Conservation (phyloP, 2,329 filamentous ascomycete species). For the Dactylellina leptospora region DNA sequence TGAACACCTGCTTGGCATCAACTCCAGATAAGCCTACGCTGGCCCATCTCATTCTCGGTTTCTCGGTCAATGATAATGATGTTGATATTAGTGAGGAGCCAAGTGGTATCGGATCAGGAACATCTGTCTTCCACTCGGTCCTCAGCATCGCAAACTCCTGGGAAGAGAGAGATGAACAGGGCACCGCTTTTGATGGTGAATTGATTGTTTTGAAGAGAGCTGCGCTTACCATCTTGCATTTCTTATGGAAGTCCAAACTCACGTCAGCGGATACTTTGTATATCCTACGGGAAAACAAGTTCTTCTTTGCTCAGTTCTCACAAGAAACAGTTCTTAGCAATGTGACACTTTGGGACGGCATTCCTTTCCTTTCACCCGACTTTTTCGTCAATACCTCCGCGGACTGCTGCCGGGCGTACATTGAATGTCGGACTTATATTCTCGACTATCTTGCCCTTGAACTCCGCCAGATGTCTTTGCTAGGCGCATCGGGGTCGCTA, state of each 20-base stretch:
- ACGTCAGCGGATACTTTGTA: slow-evolving; percentile 78
- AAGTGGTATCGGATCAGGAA: slow-evolving; percentile 71
- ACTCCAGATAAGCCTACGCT: slow-evolving; percentile 82
- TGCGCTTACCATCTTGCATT: slow-evolving; percentile 71
- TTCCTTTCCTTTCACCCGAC: slow-evolving; percentile 65
- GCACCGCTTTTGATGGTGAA: slow-evolving; percentile 54
- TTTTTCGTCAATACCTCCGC: slow-evolving; percentile 66
- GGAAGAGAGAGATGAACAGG: slow-evolving; percentile 53
- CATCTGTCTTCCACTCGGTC: slow-evolving; percentile 84
- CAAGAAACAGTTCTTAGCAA: slow-evolving; percentile 75
- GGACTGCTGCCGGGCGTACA: slow-evolving; percentile 76
- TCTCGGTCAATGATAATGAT: slow-evolving; percentile 68
- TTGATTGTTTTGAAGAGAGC: slow-evolving; percentile 59
- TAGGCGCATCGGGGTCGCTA: slow-evolving; percentile 58
- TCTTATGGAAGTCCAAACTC: slow-evolving; percentile 83
- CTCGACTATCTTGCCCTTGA: slow-evolving; percentile 88
- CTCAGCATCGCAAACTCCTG: slow-evolving; percentile 72
- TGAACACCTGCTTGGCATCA: slow-evolving; percentile 79
- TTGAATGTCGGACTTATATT: slow-evolving; percentile 77
- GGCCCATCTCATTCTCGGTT: slow-evolving; percentile 89
- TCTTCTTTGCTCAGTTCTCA: slow-evolving; percentile 79
- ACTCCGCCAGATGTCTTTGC: slow-evolving; percentile 66
- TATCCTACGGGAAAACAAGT: slow-evolving; percentile 80
- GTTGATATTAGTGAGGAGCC: slow-evolving; percentile 72
- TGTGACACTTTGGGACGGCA: slow-evolving; percentile 76